Evolutionary conservation across 768 basidiomycete genomes (phyloP), one percentile per base, ranked within the genome.

Genomic region (Pleurotus sapidus): DNA sequence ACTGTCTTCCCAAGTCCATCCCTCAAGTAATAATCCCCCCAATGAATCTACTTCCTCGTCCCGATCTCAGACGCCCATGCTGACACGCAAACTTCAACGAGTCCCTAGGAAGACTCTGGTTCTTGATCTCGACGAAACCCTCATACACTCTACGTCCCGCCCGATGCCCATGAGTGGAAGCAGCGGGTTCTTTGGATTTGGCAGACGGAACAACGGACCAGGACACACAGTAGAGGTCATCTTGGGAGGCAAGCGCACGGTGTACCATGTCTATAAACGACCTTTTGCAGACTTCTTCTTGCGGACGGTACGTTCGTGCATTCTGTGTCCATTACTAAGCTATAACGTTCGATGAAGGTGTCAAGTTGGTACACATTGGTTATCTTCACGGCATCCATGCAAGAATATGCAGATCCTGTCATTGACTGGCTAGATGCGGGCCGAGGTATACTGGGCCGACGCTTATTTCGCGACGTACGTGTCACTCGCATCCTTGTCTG

Each of bases 361-460:
- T 95, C 97, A 27, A 81, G 88, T 23, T 99, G 97, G 97, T 99
- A 99, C 74, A 98, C 95, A 1, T 83, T 99, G 59, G 95, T 99
- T 54, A 94, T 99, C 61, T 99, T 96, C 74, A 99, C 97, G 30
- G 97, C 97, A 5, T 98, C 96, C 7, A 93, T 99, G 92, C 91
- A 95, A 67, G 97, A 99, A 73, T 99, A 99, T 70, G 97, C 97
- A 60, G 97, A 99, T 76, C 97, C 97, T 0, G 95, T 99, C 25
- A 99, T 99, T 63, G 97, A 99, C 73, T 99, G 97, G 97, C 76
- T 99, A 55, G 97, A 99, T 68, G 93, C 89, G 55, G 93, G 95
- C 3, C 84, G 93, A 46, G 95, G 95, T 15, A 91, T 98, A 57
- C 83, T 99, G 37, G 84, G 80, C 2, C 89, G 91, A 60, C 86